Conservation (phyloP, 805 yeast species). For the Saccharomyces cerevisiae region DNA sequence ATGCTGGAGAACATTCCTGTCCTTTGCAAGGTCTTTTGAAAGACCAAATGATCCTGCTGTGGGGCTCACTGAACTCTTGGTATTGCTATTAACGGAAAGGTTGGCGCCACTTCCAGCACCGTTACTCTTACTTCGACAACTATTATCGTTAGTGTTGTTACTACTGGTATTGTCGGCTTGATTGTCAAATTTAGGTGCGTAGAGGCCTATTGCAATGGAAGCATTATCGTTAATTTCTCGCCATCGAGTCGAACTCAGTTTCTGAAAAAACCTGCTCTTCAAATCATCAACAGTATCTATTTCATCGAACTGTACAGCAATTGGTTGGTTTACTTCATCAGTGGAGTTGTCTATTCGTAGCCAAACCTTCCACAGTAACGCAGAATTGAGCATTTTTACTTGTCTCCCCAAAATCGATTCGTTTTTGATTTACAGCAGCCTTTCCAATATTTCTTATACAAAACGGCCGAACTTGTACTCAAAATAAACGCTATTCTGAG, state of each 20-base stretch:
- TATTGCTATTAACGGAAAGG: background rate
- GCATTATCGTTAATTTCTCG: constrained; percentile 44
- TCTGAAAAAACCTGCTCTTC: constrained; percentile 52
- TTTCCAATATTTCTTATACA: background rate
- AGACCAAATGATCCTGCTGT: background rate
- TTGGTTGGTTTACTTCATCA: constrained; percentile 37
- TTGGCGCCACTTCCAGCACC: background rate
- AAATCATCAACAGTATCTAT: constrained; percentile 74
- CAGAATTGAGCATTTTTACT: constrained; percentile 2
- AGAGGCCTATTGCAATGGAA: constrained; percentile 63
- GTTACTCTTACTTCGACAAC: too few species aligned
- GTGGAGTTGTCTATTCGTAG: constrained; percentile 14
- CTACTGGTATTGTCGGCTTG: background rate
- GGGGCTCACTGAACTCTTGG: background rate
- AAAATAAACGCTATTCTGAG: background rate
- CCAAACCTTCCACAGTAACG: constrained; percentile 20
- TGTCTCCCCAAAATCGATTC: background rate
- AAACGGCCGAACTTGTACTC: background rate
- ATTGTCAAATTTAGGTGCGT: constrained; percentile 11
- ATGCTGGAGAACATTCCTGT: background rate
- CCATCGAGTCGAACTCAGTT: constrained; percentile 47
- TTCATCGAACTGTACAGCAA: constrained; percentile 55
- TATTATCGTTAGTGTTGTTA: too few species aligned
- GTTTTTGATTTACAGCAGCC: background rate
- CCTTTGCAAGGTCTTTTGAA: background rate